These are phyloP conservation scores for Uromyces viciae-fabae DNA, from an alignment of 1,284 basidiomycete genomes.

Conservation along the genomic window DNA sequence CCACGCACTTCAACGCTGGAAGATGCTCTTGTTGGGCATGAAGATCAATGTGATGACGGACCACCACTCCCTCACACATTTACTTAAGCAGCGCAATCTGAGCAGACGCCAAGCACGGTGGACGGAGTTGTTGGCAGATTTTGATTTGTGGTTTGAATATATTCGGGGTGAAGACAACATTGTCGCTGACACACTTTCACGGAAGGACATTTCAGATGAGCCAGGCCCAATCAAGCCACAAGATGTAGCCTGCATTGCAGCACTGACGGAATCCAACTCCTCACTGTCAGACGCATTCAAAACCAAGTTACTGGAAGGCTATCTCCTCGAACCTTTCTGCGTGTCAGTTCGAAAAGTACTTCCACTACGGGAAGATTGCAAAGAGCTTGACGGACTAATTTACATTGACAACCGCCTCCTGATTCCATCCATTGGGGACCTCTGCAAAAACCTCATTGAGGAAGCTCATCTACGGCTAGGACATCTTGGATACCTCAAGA, in stretches of 20 bases:
- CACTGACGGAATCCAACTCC: neutral
- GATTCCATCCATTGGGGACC: neutral
- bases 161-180: conserved; percentile 56
- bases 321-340: neutral
- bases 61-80: conserved; percentile 57
- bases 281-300: neutral
- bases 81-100: conserved; percentile 55
- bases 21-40: conserved; percentile 53
- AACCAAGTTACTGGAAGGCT: neutral
- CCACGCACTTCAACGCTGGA: conserved; percentile 47
- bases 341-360: neutral
- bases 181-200: conserved; percentile 56
- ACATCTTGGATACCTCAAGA: neutral
- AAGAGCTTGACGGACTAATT: neutral
- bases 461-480: neutral
- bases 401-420: neutral
- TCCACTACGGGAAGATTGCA: neutral
- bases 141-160: conserved; percentile 52
- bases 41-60: conserved; percentile 56
- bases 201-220: conserved; percentile 20
- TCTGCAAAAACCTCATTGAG: neutral
- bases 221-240: neutral
- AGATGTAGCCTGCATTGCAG: neutral
- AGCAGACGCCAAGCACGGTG: conserved; percentile 55
- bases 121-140: conserved; percentile 56